Base-by-base conservation (phyloP, 306 rosid species). In the Castanea crenata region DNA sequence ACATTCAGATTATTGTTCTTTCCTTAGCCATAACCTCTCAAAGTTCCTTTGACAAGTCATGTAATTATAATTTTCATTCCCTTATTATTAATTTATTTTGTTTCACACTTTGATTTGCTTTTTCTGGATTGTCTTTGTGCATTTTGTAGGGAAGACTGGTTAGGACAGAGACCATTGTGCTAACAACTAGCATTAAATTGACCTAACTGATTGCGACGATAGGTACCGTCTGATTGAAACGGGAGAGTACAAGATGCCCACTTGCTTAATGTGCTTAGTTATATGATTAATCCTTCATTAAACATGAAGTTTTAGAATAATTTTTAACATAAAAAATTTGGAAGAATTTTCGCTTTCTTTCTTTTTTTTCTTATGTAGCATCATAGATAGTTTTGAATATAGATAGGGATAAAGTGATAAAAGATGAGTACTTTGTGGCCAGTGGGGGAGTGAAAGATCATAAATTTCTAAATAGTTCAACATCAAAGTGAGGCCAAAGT, bases 381-480 rank as follows among this genome's bases (percentile, higher is more conserved):
- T 49, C 54, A 49, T 49, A 49, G 54, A 49, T 49, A 12, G 16
- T 49, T 49, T 49, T 64, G 56, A 59, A 46, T 73, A 75, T 41
- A 63, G 16, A 25, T 69, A 51, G 69, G 25, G 76, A 72, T 51
- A 80, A 21, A 52, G 27, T 34, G 73, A 72, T 57, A 76, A 20
- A 46, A 23, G 73, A 25, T n/a, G 3, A n/a, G 56, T 13, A 65
- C 78, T 38, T 64, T 21, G 54, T 68, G 54, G 54, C 54, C 44
- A 11, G 25, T 80, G 55, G 73, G 56, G 34, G 69, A 74, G 56
- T 41, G 56, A 51, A 81, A 34, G 71, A 76, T 71, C 70, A 80
- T 73, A 76, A 78, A 82, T 81, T 63, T 65, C 61, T 78, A 15
- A 77, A 56, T 55, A 23, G 62, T 81, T 83, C 74, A 86, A 87